Base-by-base conservation (phyloP, 2,329 filamentous ascomycete genomes). In the Trichoderma simmonsii region DNA sequence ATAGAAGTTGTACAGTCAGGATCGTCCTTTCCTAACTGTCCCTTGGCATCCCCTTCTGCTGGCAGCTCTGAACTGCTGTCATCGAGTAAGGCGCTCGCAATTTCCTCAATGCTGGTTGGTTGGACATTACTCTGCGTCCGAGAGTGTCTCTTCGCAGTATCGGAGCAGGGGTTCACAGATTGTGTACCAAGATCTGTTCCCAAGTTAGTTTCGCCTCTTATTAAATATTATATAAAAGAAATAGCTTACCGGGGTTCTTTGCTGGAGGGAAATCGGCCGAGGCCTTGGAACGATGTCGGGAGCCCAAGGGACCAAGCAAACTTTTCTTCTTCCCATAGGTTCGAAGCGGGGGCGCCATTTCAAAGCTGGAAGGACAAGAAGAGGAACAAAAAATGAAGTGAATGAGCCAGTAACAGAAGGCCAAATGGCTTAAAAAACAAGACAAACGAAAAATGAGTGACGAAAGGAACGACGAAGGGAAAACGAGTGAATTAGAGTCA, bases 251-350 rank as follows among this genome's bases (percentile, higher is more conserved):
- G 61, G 74, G 48, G 26, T 75, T 75, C 26, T 70, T 73, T 18
- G 57, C 36, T 11, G 71, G 70, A n/a, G 74, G 30, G 24, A 74
- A 73, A 12, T 76, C 73, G 21, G 63, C 56, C 21, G 75, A 51
- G 26, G 72, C 59, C 61, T 74, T 79, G 60, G 75, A 75, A n/a
- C 75, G 75, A 34, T 76, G 74, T 12, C 75, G 77, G 39, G 78
- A 77, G 26, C 78, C 76, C 24, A 79, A 71, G 2, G 77, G 73
- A 48, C 73, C 76, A 61, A 80, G 73, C 32, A 81, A 75, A 62
- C 73, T 75, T 72, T 76, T 76, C 71, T 78, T 81, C 73, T 78
- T 80, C n/a, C 79, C 77, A 61, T 79, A 79, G 3, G 76, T 78
- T 21, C 77, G 63, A 5, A 74, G 74, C 21, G 74, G 61, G 24